Conservation (phyloP, 2,329 filamentous ascomycete species). For the Sclerotinia trifoliorum region DNA sequence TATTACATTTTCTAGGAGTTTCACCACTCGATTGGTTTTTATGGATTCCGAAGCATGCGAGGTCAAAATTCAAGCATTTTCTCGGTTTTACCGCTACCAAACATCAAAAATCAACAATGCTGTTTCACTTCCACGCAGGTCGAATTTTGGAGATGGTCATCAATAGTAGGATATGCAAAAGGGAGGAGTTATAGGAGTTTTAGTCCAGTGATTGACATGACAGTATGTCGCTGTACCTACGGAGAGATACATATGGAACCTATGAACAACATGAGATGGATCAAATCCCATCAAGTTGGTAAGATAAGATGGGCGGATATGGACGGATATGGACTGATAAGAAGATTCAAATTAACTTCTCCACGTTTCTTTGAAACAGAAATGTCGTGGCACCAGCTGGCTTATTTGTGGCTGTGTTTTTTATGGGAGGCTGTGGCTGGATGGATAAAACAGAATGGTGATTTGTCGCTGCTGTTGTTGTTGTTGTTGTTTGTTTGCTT, state of each 20-base stretch:
- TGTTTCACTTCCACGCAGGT: neutral
- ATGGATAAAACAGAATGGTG: neutral
- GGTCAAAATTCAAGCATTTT: neutral
- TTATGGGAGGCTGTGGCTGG: constrained; percentile 2
- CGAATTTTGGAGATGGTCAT: neutral
- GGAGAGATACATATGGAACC: neutral
- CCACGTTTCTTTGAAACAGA: constrained; percentile 23
- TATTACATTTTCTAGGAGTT: constrained; percentile 10
- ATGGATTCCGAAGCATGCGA: constrained; percentile 12
- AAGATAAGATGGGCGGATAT: constrained; percentile 16
- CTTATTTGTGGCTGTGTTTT: constrained; percentile 15
- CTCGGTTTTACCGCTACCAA: neutral
- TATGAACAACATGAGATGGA: neutral
- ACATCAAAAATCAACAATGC: neutral
- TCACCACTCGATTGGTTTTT: neutral
- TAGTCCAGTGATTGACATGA: constrained; percentile 14
- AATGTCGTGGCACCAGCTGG: constrained; percentile 23
- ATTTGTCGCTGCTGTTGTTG: neutral
- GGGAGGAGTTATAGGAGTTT: neutral
- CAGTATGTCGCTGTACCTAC: neutral
- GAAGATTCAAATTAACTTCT: constrained; percentile 9
- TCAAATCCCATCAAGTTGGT: constrained; percentile 11
- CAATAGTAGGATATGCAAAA: neutral
- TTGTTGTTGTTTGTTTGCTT: neutral
- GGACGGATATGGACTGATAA: neutral